Base-by-base conservation (phyloP, 2,329 filamentous ascomycete species). In the Sclerotinia nivalis region DNA sequence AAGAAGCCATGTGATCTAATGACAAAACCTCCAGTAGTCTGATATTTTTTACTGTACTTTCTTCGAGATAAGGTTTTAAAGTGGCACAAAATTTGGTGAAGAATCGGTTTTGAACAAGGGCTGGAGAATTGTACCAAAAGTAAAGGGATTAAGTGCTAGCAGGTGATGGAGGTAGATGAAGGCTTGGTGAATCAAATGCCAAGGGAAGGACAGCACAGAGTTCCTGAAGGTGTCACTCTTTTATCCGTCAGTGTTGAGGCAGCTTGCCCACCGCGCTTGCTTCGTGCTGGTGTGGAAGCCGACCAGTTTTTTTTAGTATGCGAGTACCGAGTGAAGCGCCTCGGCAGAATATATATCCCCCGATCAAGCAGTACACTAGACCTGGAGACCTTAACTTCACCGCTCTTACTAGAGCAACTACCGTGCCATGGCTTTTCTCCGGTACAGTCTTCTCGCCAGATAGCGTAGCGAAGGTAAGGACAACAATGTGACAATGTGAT, bases 191-290 rank as follows among this genome's bases (percentile, higher is more conserved):
- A 18, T 43, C 20, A 13, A n/a, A 25, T 59, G 34, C 34, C 56
- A 59, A 59, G 56, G 8, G 7, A 59, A 59, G 37, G 25, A 59
- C 56, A 59, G 56, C 34, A 59, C 56, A 59, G 56, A 20, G 34
- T 40, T 40, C 25, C 34, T 28, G 6, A 34, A 43, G 15, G 56
- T 8, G 15, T 34, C 34, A 43, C n/a, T 40, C 15, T 40, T 59
- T 59, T 40, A 40, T 43, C 34, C 34, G 56, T 59, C 37, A 34
- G n/a, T 43, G 34, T 40, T 22, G 34, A 59, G 10, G 34, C 34
- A 59, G 56, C 34, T 37, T 59, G 13, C 22, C 56, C 56, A 22
- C 20, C 12, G 13, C 37, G 55, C 34, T 20, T 59, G 22, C 15
- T 25, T 59, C 37, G 12, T n/a, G 22, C n/a, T 25, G 49, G 34